Percentiles rank a stretch among this genome's conserved stretches.
phyloP scores from a whole-genome alignment of 805 yeast genomes.

The Metschnikowia amazonensis region DNA sequence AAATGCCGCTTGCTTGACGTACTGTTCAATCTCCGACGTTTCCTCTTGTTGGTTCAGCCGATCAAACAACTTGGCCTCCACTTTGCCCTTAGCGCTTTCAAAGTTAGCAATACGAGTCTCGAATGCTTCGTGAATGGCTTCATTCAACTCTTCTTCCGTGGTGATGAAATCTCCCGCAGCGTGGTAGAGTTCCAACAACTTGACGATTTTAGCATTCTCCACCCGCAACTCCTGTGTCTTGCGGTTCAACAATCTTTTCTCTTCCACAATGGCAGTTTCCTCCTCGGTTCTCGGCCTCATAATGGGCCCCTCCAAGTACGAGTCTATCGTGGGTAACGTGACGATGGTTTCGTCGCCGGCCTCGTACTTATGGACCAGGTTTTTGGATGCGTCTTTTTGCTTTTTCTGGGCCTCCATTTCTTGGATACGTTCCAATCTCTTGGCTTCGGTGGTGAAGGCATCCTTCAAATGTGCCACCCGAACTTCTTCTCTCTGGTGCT shows the following conservation, averaged over 20 bases:
- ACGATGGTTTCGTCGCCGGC: conserved; percentile 53
- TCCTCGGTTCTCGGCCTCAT: conserved; percentile 70
- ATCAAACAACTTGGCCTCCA: conserved; percentile 36
- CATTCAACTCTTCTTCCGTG: conserved; percentile 61
- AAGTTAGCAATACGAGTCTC: conserved; percentile 35
- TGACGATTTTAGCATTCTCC: conserved; percentile 50
- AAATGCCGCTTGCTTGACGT: conserved; percentile 34
- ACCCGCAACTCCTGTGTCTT: conserved; percentile 48
- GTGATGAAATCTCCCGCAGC: conserved; percentile 65
- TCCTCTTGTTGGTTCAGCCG: conserved; percentile 27
- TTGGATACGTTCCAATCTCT: conserved; percentile 40
- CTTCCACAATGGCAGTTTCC: conserved; percentile 52
- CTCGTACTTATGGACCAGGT: conserved; percentile 31
- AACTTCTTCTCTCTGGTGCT: conserved; percentile 52
- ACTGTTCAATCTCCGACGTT: conserved; percentile 28
- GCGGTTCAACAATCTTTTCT: conserved; percentile 68
- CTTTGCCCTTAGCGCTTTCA: conserved; percentile 30
- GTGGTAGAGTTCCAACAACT: conserved; percentile 68
- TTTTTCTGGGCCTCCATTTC: conserved; percentile 27
- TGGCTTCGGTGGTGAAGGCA: conserved; percentile 54
- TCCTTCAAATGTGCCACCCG: conserved; percentile 70
- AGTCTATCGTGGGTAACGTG: conserved; percentile 78
- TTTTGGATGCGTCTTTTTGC: conserved; percentile 22
- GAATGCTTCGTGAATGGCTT: conserved; percentile 56
- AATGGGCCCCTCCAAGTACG: conserved; percentile 61